phyloP scores from a whole-genome alignment of 1,284 basidiomycete species.

The Pisolithus thermaeus region DNA sequence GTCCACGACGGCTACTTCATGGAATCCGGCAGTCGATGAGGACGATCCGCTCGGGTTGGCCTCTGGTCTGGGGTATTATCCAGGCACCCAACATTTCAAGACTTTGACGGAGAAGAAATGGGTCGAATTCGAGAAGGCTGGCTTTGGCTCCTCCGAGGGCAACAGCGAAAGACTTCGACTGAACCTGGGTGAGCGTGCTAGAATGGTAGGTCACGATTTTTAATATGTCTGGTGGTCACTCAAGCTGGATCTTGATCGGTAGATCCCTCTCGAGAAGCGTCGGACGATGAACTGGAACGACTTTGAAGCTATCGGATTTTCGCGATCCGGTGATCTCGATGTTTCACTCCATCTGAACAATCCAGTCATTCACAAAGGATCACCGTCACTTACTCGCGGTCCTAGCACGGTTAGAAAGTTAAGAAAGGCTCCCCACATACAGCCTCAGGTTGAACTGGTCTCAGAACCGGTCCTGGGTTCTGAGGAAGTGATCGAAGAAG shows the following conservation, averaged over 20 bases:
- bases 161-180: constrained; percentile 74
- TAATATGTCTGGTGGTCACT: constrained; percentile 2
- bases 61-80: constrained; percentile 25
- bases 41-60: constrained; percentile 15
- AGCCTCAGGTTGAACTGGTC: constrained; percentile 81
- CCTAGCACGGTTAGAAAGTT: constrained; percentile 70
- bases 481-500: constrained; percentile 78
- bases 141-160: constrained; percentile 55
- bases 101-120: constrained; percentile 81
- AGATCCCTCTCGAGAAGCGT: constrained; percentile 70
- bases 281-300: constrained; percentile 82
- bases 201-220: constrained; percentile 48
- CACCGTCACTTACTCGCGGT: constrained; percentile 66
- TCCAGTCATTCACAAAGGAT: constrained; percentile 60
- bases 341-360: constrained; percentile 77
- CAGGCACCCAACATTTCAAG: constrained; percentile 63
- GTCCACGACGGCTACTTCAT: constrained; percentile 24
- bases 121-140: constrained; percentile 81
- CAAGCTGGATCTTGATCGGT: neutral
- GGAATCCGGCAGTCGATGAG: constrained; percentile 25
- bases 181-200: constrained; percentile 80
- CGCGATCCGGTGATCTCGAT: constrained; percentile 64
- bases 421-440: constrained; percentile 74
- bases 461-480: constrained; percentile 69
- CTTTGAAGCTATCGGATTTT: constrained; percentile 77